Base-by-base conservation (phyloP, 2,329 filamentous ascomycete species). In the Aspergillus floridensis region DNA sequence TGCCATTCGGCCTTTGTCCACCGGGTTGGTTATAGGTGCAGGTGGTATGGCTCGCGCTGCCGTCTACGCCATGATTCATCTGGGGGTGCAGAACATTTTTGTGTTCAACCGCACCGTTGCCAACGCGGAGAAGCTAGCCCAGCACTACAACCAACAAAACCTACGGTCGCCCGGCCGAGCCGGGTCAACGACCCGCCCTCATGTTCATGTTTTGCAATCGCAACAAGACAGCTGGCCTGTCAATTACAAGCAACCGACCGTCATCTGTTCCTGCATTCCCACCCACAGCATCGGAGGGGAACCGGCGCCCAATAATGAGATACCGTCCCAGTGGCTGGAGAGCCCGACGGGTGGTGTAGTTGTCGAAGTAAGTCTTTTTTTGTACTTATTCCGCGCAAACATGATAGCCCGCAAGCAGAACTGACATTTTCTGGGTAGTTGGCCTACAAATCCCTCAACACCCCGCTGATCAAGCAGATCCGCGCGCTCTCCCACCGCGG, bases 21-120 rank as follows among this genome's bases (percentile, higher is more conserved):
- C 79, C 1, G 86, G 82, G 0, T 76, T 89, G 14, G 81, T 89
- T 22, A 82, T 89, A 31, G 87, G 87, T 29, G 86, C 86, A 1
- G 86, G 87, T 29, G 76, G 76, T 47, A 76, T 77, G 70, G 76
- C 76, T 10, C 74, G 75, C 6, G 76, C 76, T 21, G 76, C 74
- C 29, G 68, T 77, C 6, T 78, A 77, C 58, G 72, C 75, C 2
- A 72, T 77, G 67, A 72, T 76, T 29, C 70, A 76, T 44, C 59
- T 75, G 16, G 75, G 74, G 0, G 72, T 76, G 47, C 71, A 72
- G 53, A 74, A 75, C 26, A 71, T 76, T 31, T 76, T 74, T 47
- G 66, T 77, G 29, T 76, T 69, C 61, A 76, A 77, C 57, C 72
- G 74, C 24, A 76, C 74, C 3, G 41, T 68, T 3, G 67, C 67